Base-by-base conservation (phyloP, 2,329 filamentous ascomycete genomes). In the Penicillium sp. region DNA sequence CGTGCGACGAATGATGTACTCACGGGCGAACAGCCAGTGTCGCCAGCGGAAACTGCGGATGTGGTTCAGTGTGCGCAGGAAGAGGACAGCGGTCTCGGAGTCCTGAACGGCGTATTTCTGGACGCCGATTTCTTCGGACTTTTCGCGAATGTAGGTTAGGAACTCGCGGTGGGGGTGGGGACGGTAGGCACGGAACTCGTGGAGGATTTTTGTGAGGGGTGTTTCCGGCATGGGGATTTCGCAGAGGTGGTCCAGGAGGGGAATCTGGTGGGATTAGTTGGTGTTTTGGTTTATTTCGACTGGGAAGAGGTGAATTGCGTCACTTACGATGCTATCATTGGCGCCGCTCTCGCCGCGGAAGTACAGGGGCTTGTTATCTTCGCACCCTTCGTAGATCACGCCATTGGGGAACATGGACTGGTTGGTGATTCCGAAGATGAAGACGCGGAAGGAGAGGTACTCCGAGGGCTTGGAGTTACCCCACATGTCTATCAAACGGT, bases 381-480 rank as follows among this genome's bases (percentile, higher is more conserved):
- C 85, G 53, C 92, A 81, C 8, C 89, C 90, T 67, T 95, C 87
- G 68, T 96, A 96, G 39, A 95, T 73, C 7, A 96, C 92, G 8
- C 92, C 92, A 55, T 91, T 77, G 8, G 91, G 91, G 71, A 96
- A 96, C 90, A 96, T 95, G 63, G 83, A 86, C 72, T 96, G 91
- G 40, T 82, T 87, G 1, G 89, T 95, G 71, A 96, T 95, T 61
- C 92, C 92, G 65, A 95, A 95, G 74, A 96, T 96, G 76, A 96
- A 96, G 10, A 92, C 95, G 34, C 91, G 87, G 81, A 95, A 96
- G 59, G 82, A 86, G 51, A 87, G 89, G 74, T 96, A 96, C 58
- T 89, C 82, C 14, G 80, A 79, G 2, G 91, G 91, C 61, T 88
- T 87, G 48, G 88, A 93, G 69, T 90, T 88, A 52, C 79, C 80